Conservation (phyloP, 305 asterid species). For the Fraxinus ornus region DNA sequence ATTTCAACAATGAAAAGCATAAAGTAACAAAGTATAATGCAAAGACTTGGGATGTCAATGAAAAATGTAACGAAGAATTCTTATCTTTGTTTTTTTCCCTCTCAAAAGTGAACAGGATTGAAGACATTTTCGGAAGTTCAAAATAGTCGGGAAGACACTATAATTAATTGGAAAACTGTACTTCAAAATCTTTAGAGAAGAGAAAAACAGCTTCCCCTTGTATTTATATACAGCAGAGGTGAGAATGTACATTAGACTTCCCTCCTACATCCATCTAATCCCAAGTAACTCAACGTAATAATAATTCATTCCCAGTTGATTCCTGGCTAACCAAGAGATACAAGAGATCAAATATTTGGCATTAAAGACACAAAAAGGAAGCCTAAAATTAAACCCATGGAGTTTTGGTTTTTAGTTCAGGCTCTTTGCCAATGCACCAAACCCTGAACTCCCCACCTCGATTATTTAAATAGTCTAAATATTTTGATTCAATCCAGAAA, state of each 20-base stretch:
- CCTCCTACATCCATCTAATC: neutral
- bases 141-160: neutral
- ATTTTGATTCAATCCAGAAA: slow-evolving; percentile 6
- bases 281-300: neutral
- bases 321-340: slow-evolving; percentile 1
- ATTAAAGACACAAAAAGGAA: slow-evolving; percentile 7
- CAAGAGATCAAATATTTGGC: slow-evolving; percentile 3
- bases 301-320: neutral
- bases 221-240: neutral
- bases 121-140: neutral
- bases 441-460: slow-evolving; percentile 9
- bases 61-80: neutral
- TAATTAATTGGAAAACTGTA: neutral
- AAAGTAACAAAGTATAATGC: neutral
- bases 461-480: slow-evolving; percentile 6
- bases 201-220: neutral
- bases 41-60: neutral
- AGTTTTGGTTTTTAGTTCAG: neutral
- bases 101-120: neutral
- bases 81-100: neutral
- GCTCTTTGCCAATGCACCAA: slow-evolving; percentile 5
- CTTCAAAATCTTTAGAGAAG: neutral
- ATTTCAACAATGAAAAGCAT: slow-evolving; percentile 18
- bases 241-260: neutral
- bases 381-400: neutral